Evolutionary conservation across 1,139 yeast species (phyloP), one percentile per base, ranked within the genome.

Genomic region (Zygosaccharomyces sapae): DNA sequence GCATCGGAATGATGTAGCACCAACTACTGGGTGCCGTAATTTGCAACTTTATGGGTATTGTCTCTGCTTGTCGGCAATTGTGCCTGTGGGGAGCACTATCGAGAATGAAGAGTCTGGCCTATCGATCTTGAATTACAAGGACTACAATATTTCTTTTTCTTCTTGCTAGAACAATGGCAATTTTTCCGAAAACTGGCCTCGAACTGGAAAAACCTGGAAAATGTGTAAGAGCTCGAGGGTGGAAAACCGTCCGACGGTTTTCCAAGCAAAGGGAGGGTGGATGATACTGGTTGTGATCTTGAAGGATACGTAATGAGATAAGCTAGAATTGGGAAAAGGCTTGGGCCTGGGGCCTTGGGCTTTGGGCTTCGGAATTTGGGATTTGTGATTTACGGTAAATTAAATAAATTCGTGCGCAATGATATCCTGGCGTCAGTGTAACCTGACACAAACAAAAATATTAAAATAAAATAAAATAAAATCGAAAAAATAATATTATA

Each of bases 1-100:
- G 19, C 8, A 7, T 31, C 19, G 34, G 20, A 6, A 18, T 16
- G 9, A 4, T 18, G 13, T 33, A 4, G 3, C 19, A 12, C 9
- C 39, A 9, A 10, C 31, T 7, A 27, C 27, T 38, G 41, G 25
- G 34, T 38, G 35, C 33, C 27, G 34, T 25, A 38, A 38, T 10
- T 5, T 38, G 33, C 41, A 27, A 9, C 22, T 18, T 27, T 10
- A 35, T 20, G 38, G 38, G 18, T 10, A 19, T 22, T 34, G 37
- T 19, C 25, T n/a, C 37, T 34, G 37, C 16, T 16, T 16, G 16
- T 16, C 16, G 16, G 16, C 16, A 16, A 16, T 16, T 16, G 16
- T 16, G 16, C 16, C 16, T 16, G 16, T 16, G 16, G 16, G 16
- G 16, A 16, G 16, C 16, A 16, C 16, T 16, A 16, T 16, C 16